Percentiles rank a stretch among this genome's conserved stretches.
Conservation (phyloP, 108 stramenopile species). For the Aureococcus anophagefferens region DNA sequence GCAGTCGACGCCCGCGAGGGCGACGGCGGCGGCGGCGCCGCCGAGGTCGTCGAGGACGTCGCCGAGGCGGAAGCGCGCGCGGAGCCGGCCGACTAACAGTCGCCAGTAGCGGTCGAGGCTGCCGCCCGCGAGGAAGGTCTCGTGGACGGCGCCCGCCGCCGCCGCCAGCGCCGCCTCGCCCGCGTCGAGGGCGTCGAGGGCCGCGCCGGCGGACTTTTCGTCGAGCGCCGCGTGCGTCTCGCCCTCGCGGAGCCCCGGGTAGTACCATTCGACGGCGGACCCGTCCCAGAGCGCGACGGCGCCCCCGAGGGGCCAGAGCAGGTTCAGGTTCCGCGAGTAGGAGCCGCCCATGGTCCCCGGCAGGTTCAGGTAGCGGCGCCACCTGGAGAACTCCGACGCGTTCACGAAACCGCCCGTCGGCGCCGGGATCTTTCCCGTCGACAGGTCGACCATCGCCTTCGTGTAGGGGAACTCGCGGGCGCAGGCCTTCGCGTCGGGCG, state of each 20-base stretch:
- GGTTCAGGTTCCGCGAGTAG: neutral
- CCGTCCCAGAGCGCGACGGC: neutral
- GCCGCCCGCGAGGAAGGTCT: too few species aligned
- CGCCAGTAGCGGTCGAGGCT: too few species aligned
- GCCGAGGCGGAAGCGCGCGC: too few species aligned
- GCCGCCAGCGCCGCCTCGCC: too few species aligned
- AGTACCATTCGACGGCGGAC: neutral
- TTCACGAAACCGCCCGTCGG: neutral
- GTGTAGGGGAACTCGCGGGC: neutral
- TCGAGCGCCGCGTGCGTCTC: neutral
- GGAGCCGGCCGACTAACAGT: too few species aligned
- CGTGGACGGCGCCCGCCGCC: too few species aligned
- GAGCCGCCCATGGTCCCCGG: slow-evolving; percentile 1
- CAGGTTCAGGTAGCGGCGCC: neutral
- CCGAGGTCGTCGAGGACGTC: too few species aligned
- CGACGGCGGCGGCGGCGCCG: too few species aligned
- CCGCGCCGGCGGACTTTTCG: too few species aligned
- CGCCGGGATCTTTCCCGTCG: neutral
- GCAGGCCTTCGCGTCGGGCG: neutral
- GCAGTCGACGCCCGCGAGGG: too few species aligned
- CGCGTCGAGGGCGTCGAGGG: too few species aligned
- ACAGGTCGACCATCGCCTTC: neutral
- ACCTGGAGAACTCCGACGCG: neutral
- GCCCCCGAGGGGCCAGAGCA: neutral
- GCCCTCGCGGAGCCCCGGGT: neutral